Conservation (phyloP, 2,329 filamentous ascomycete genomes). For the Simplicillium sp. region DNA sequence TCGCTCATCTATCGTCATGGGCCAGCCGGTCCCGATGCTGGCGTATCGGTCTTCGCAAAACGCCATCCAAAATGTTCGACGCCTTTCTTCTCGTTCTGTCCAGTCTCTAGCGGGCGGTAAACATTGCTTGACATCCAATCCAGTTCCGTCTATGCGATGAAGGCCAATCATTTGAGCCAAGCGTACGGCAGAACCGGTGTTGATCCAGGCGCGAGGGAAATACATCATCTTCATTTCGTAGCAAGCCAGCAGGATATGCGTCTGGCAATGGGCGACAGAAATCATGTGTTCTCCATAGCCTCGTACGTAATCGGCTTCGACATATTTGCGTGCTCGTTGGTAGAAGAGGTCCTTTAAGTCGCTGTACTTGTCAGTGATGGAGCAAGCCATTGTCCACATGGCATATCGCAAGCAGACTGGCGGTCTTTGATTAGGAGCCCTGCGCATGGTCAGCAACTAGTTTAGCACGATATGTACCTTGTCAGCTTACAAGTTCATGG, state of each 20-base stretch:
- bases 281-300: slow-evolving; percentile 86
- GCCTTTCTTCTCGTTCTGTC: slow-evolving; percentile 85
- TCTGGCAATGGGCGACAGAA: slow-evolving; percentile 76
- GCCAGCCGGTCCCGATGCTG: slow-evolving; percentile 95
- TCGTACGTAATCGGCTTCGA: slow-evolving; percentile 82
- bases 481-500: slow-evolving; percentile 63
- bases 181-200: slow-evolving; percentile 71
- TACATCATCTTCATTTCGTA: slow-evolving; percentile 99
- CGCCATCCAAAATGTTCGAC: slow-evolving; percentile 90
- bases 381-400: slow-evolving; percentile 92
- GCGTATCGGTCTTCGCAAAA: slow-evolving; percentile 88
- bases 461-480: slow-evolving; percentile 5
- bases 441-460: slow-evolving; percentile 15
- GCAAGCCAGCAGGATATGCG: slow-evolving; percentile 66
- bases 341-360: slow-evolving; percentile 84
- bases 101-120: slow-evolving; percentile 80
- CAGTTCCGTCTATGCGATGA: slow-evolving; percentile 73
- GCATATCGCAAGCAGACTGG: slow-evolving; percentile 85
- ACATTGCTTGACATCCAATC: slow-evolving; percentile 87
- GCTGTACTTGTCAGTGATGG: slow-evolving; percentile 71
- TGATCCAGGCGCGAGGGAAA: slow-evolving; percentile 93
- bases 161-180: slow-evolving; percentile 87
- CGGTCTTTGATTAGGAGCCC: slow-evolving; percentile 73
- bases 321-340: slow-evolving; percentile 77
- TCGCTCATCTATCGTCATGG: slow-evolving; percentile 84